These are phyloP conservation scores for Sordariomycetes sp. DNA, from an alignment of 2,329 filamentous ascomycete species.

Conservation along the genomic window DNA sequence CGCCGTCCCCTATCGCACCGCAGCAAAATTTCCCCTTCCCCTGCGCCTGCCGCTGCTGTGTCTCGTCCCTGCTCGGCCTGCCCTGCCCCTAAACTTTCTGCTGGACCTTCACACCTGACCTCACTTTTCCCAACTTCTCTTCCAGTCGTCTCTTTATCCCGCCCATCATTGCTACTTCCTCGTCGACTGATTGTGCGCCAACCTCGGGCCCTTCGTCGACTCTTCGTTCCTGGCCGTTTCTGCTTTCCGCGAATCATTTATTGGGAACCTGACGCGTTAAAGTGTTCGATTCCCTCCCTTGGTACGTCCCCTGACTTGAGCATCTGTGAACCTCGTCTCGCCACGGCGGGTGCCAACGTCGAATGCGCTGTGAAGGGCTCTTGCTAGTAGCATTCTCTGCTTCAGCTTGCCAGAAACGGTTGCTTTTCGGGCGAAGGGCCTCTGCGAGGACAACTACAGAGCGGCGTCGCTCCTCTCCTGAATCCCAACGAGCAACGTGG, in stretches of 20 bases:
- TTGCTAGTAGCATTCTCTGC: no score
- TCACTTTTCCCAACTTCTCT: slow-evolving; percentile 4
- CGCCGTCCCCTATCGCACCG: background rate
- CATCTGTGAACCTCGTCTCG: no score
- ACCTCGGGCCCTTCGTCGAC: slow-evolving; percentile 1
- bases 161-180: slow-evolving; percentile 5
- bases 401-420: no score
- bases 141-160: slow-evolving; percentile 2
- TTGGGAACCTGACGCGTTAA: no score
- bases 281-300: no score
- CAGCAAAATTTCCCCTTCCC: slow-evolving; percentile 1
- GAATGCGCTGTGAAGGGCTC: no score
- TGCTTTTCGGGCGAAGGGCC: no score
- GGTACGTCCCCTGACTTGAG: slow-evolving; percentile 1
- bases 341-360: no score
- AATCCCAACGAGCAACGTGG: slow-evolving; percentile 1
- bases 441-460: no score
- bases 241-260: slow-evolving; percentile 3
- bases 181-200: slow-evolving; percentile 1
- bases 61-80: background rate
- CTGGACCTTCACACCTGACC: slow-evolving; percentile 4
- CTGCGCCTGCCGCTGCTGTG: background rate
- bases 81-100: slow-evolving; percentile 4
- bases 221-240: slow-evolving; percentile 4
- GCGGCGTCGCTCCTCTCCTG: slow-evolving; percentile 1